Percentiles rank a stretch among this genome's conserved stretches.
phyloP scores from a whole-genome alignment of 176 grass and related monocot species.

The Lolium rigidum region DNA sequence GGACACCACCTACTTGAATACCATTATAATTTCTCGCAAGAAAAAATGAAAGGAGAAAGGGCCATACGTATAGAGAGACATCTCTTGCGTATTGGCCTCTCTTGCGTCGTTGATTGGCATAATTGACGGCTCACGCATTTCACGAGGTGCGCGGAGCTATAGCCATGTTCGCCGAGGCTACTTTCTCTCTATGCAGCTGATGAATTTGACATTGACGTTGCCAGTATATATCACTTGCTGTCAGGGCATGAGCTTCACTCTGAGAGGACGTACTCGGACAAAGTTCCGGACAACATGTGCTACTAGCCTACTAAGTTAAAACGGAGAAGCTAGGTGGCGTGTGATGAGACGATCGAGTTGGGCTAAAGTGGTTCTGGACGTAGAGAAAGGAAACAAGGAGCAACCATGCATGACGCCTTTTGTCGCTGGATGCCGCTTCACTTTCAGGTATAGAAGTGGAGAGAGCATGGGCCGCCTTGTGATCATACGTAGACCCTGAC shows the following conservation, averaged over 20 bases:
- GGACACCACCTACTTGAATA: slow-evolving; percentile 36
- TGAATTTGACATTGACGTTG: slow-evolving; percentile 2
- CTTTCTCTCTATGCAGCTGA: too few species aligned
- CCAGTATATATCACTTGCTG: background rate
- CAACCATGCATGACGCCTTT: slow-evolving; percentile 29
- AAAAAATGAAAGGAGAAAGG: background rate
- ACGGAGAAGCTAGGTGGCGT: slow-evolving; percentile 7
- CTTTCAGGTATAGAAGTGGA: slow-evolving; percentile 26
- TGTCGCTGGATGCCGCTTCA: slow-evolving; percentile 26
- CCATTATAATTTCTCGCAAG: background rate
- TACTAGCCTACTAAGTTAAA: background rate
- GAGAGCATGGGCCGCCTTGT: background rate
- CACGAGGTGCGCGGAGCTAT: background rate
- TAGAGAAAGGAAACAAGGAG: background rate
- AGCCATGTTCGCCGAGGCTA: too few species aligned
- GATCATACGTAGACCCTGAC: slow-evolving; percentile 26
- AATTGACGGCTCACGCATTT: slow-evolving; percentile 34
- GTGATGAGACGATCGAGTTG: background rate
- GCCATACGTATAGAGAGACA: background rate
- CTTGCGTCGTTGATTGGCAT: slow-evolving; percentile 28
- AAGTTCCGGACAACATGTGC: too few species aligned
- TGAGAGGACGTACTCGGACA: too few species aligned
- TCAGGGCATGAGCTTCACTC: background rate
- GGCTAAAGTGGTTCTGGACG: background rate
- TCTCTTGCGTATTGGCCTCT: slow-evolving; percentile 41